These are phyloP conservation scores for Tubosaeta brunneosetosa DNA, from an alignment of 768 basidiomycete species.

Conservation along the genomic window DNA sequence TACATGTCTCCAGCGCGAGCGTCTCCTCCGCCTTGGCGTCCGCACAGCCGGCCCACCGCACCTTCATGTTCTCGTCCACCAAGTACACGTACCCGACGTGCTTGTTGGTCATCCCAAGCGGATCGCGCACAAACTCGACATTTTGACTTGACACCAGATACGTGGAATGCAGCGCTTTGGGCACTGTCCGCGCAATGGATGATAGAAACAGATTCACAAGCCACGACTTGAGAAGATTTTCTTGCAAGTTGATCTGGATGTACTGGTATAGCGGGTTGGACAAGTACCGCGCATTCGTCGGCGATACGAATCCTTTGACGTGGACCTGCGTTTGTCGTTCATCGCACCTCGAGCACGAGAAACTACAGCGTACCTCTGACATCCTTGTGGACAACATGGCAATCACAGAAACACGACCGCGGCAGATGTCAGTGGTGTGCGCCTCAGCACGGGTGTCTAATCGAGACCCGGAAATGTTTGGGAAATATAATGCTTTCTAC, in stretches of 20 bases:
- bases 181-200: slow-evolving; percentile 63
- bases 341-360: background rate
- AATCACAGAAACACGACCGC: slow-evolving; percentile 73
- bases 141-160: slow-evolving; percentile 82
- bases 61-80: slow-evolving; percentile 76
- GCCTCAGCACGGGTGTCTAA: slow-evolving; percentile 51
- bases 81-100: slow-evolving; percentile 91
- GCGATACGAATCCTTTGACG: slow-evolving; percentile 61
- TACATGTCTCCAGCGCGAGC: slow-evolving; percentile 61
- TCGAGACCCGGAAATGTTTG: slow-evolving; percentile 73
- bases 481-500: slow-evolving; percentile 90
- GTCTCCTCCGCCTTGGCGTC: slow-evolving; percentile 75
- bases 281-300: slow-evolving; percentile 49
- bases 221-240: slow-evolving; percentile 88
- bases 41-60: slow-evolving; percentile 91
- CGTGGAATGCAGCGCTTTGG: slow-evolving; percentile 56
- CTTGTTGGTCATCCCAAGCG: slow-evolving; percentile 84
- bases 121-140: slow-evolving; percentile 80
- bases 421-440: slow-evolving; percentile 75
- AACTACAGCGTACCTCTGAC: slow-evolving; percentile 60
- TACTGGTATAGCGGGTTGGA: slow-evolving; percentile 63
- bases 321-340: slow-evolving; percentile 54
- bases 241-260: slow-evolving; percentile 88
- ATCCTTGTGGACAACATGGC: slow-evolving; percentile 81
- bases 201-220: slow-evolving; percentile 83